Evolutionary conservation across 148 eudicot species (phyloP).

Genomic region (Nepenthes gracilis): DNA sequence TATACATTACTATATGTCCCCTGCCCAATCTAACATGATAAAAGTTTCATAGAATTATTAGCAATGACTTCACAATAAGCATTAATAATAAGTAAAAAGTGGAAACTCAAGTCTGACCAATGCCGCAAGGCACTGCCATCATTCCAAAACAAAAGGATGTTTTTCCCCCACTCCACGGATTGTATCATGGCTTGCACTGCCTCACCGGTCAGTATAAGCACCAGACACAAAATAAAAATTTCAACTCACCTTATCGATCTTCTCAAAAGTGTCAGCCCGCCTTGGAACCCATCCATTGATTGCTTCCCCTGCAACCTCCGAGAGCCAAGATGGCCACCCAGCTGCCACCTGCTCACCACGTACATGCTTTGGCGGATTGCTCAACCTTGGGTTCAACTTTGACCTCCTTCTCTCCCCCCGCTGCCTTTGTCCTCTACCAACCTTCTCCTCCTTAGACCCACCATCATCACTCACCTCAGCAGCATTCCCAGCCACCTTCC

Average conservation of each 20-base stretch:
- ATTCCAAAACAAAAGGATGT: neutral
- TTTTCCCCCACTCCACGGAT: too few relatives aligned
- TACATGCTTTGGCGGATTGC: conserved; percentile 54
- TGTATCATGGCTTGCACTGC: neutral
- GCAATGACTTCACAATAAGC: conserved; percentile 1
- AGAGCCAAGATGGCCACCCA: conserved; percentile 96
- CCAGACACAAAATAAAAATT: conserved; percentile 1
- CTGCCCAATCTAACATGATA: conserved; percentile 62
- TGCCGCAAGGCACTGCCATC: neutral
- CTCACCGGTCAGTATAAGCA: neutral
- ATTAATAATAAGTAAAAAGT: neutral
- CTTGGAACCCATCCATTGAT: conserved; percentile 96
- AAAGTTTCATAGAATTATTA: neutral
- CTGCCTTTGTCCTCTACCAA: conserved; percentile 24
- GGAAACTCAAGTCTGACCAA: neutral
- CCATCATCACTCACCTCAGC: conserved; percentile 28
- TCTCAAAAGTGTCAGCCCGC: conserved; percentile 85
- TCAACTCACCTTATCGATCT: conserved; percentile 70
- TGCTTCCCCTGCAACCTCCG: conserved; percentile 84
- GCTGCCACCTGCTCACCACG: conserved; percentile 96
- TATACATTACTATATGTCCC: conserved; percentile 97
- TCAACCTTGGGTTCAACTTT: conserved; percentile 53
- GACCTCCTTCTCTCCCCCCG: conserved; percentile 59
- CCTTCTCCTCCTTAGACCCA: conserved; percentile 26
- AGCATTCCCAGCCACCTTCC: conserved; percentile 3